Evolutionary conservation across 106 monocot species (phyloP).

Genomic region (Apostasia ramifera): DNA sequence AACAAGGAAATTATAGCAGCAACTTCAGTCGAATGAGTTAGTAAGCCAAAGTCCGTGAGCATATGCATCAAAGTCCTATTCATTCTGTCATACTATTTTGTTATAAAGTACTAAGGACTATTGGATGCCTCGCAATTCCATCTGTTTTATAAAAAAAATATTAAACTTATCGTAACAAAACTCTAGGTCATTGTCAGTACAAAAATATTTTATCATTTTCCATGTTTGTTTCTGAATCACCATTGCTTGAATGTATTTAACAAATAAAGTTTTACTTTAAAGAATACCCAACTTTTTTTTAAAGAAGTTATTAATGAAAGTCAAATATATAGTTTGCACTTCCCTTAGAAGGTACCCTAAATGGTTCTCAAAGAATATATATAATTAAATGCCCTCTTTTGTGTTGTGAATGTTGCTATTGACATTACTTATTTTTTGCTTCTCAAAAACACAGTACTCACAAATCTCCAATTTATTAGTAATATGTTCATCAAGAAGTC

Average conservation of each 20-base stretch:
- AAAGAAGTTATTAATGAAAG: conserved; percentile 1
- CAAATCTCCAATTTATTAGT: neutral
- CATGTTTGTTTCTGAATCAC: neutral
- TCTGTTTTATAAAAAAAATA: neutral
- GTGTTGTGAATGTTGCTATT: neutral
- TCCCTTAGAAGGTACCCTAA: neutral
- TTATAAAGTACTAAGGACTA: neutral
- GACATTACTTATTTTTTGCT: conserved; percentile 1
- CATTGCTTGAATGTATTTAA: neutral
- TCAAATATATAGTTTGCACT: neutral
- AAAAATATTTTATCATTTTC: neutral
- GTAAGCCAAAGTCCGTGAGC: neutral
- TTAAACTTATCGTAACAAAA: neutral
- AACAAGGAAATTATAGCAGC: neutral
- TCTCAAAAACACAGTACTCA: neutral
- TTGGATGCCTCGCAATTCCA: neutral
- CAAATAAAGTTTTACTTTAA: neutral
- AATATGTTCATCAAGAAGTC: neutral
- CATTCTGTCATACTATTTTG: neutral
- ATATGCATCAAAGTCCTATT: neutral
- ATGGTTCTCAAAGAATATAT: conserved; percentile 4
- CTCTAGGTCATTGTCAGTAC: neutral
- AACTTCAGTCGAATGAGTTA: neutral
- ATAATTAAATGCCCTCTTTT: neutral
- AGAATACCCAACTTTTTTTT: neutral